Conservation (phyloP, 345 rosid species). For the Pistacia atlantica region DNA sequence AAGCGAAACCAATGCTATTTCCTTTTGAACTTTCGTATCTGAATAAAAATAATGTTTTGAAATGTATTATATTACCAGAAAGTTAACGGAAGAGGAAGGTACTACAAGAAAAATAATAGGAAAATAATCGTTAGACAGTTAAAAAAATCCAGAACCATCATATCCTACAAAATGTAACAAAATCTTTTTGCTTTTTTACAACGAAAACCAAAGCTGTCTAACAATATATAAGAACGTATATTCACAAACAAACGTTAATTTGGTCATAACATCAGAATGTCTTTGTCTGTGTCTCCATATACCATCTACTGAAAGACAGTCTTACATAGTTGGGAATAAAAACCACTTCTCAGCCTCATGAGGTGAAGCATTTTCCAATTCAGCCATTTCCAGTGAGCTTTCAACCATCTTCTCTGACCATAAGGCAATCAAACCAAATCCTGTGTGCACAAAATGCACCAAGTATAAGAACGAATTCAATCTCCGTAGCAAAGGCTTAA, state of each 20-base stretch:
- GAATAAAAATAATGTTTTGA: slow-evolving; percentile 28
- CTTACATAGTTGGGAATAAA: slow-evolving; percentile 75
- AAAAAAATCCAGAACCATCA: background rate
- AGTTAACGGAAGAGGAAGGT: slow-evolving; percentile 22
- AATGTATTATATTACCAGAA: slow-evolving; percentile 19
- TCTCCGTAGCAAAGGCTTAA: background rate
- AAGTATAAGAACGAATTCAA: slow-evolving; percentile 17
- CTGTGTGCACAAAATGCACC: slow-evolving; percentile 46
- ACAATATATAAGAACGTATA: background rate
- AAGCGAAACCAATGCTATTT: slow-evolving; percentile 70
- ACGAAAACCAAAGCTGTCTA: background rate
- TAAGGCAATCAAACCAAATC: slow-evolving; percentile 66
- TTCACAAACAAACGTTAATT: background rate
- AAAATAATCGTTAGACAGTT: background rate
- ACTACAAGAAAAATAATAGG: background rate
- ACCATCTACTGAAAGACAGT: slow-evolving; percentile 10
- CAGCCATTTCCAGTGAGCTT: slow-evolving; percentile 93
- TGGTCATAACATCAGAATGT: background rate
- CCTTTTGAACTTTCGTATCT: slow-evolving; percentile 61
- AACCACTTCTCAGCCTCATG: slow-evolving; percentile 92
- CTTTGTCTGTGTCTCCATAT: background rate
- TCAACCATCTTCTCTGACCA: slow-evolving; percentile 80
- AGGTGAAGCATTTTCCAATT: slow-evolving; percentile 86
- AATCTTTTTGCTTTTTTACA: background rate
- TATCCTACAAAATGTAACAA: background rate